Percentiles rank a stretch among this genome's conserved stretches.
phyloP scores from a whole-genome alignment of 179 eudicot species.

The Amaranthus tricolor region DNA sequence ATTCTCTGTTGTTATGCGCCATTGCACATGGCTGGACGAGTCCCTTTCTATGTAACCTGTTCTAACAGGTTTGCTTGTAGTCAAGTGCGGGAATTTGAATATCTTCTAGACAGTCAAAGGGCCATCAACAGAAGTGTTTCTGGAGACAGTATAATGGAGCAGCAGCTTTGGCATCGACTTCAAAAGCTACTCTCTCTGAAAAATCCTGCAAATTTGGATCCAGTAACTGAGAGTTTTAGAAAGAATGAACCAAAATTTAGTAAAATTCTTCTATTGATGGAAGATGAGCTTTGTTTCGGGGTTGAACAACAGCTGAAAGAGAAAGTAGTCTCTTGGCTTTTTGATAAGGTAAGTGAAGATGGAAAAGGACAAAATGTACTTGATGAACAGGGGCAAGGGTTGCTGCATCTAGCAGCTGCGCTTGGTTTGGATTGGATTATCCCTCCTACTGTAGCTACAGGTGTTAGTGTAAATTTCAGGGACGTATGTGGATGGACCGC shows the following conservation, averaged over 20 bases:
- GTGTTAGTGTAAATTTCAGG: conserved; percentile 63
- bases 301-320: conserved; percentile 38
- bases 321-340: conserved; percentile 44
- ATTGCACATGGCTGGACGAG: conserved; percentile 51
- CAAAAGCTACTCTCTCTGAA: conserved; percentile 39
- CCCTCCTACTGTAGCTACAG: conserved; percentile 50
- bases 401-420: conserved; percentile 68
- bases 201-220: conserved; percentile 23
- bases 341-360: conserved; percentile 50
- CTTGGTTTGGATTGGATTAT: conserved; percentile 77
- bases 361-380: conserved; percentile 49
- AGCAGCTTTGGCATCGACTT: conserved; percentile 40
- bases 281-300: conserved; percentile 34
- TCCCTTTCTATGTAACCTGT: conserved; percentile 67
- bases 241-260: conserved; percentile 25
- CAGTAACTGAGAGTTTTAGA: conserved; percentile 20
- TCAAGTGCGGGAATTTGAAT: conserved; percentile 75
- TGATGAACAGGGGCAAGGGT: conserved; percentile 65
- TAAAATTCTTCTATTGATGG: conserved; percentile 32
- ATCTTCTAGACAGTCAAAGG: conserved; percentile 28
- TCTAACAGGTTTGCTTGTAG: conserved; percentile 74
- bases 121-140: conserved; percentile 9
- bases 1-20: conserved; percentile 61
- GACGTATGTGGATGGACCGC: conserved; percentile 76
- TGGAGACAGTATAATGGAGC: conserved; percentile 36